Evolutionary conservation across 75 land plant genomes (phyloP), one percentile per base, ranked within the genome.

Genomic region (Larix kaempferi): DNA sequence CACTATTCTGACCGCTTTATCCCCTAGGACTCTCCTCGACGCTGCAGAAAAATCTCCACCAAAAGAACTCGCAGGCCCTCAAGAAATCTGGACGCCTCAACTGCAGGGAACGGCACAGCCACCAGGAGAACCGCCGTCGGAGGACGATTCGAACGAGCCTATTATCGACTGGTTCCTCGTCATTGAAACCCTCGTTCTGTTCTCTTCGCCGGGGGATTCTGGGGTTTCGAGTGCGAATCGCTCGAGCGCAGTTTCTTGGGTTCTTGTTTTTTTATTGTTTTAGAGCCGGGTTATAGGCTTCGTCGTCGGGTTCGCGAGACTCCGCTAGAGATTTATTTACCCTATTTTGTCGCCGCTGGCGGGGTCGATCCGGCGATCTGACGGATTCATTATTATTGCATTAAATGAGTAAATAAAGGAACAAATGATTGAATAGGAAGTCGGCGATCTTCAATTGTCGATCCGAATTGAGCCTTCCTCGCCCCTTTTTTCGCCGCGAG

Each of bases 311-410:
- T 49, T 49, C 52, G 11, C 52, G 0, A 8, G 10, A 49, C 52
- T 10, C 52, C 52, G 11, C 52, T 49, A 11, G 52, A 49, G 52
- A 49, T 49, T 49, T 49, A 49, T 69, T 69, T 41, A 2, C 25
- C 39, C 72, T 69, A 29, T 5, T 69, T 69, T 39, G 72, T 21
- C 52, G 72, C 72, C 7, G 69, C 13, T 37, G 69, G 39, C 69
- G 52, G 22, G 72, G 12, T 69, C 72, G 72, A 69, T 69, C 72
- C n/a, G 52, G 72, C 72, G 49, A 39, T 69, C 72, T 69, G 72
- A 69, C 72, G 41, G 72, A 69, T 69, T 69, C 39, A 69, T 69
- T 69, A 41, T 69, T 41, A 41, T 69, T 49, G 52, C 52, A 49
- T 49, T 49, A 49, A 49, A 49, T 49, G 52, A 49, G 52, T 49